Evolutionary conservation across 2,329 filamentous ascomycete genomes (phyloP).

Genomic region (Didymella arachidicola): DNA sequence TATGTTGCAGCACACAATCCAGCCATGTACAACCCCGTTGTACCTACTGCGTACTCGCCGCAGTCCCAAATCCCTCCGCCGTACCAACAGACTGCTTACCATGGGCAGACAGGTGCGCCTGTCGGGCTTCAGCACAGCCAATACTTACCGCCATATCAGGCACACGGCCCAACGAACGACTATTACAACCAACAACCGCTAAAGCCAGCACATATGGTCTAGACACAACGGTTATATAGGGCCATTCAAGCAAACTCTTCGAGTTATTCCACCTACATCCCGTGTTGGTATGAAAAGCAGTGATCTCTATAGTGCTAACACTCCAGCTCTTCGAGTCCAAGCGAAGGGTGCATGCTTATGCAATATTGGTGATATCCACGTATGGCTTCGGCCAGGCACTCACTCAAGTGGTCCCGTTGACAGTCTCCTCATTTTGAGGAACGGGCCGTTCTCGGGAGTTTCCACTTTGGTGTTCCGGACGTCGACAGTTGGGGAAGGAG

Average conservation of each 20-base stretch:
- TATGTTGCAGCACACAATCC: constrained; percentile 47
- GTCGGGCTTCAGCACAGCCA: constrained; percentile 28
- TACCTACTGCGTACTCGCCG: constrained; percentile 26
- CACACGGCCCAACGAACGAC: constrained; percentile 27
- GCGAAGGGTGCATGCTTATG: background rate
- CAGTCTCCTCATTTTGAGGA: background rate
- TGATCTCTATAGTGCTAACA: background rate
- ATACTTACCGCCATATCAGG: constrained; percentile 32
- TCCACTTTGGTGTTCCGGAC: background rate
- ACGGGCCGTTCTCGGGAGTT: constrained; percentile 13
- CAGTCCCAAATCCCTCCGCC: constrained; percentile 28
- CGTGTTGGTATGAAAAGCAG: background rate
- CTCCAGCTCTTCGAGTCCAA: background rate
- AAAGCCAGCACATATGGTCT: constrained; percentile 43
- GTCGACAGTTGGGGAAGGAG: constrained; percentile 7
- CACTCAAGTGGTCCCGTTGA: background rate
- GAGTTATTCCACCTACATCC: background rate
- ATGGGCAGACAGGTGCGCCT: constrained; percentile 29
- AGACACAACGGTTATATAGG: background rate
- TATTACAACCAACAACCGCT: constrained; percentile 35
- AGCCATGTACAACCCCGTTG: constrained; percentile 35
- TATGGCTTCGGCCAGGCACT: background rate
- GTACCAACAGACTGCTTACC: constrained; percentile 38
- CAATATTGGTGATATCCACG: background rate
- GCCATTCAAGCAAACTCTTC: background rate